Conservation (phyloP, 495 filamentous ascomycete species). For the Aspergillus bertholletiae region DNA sequence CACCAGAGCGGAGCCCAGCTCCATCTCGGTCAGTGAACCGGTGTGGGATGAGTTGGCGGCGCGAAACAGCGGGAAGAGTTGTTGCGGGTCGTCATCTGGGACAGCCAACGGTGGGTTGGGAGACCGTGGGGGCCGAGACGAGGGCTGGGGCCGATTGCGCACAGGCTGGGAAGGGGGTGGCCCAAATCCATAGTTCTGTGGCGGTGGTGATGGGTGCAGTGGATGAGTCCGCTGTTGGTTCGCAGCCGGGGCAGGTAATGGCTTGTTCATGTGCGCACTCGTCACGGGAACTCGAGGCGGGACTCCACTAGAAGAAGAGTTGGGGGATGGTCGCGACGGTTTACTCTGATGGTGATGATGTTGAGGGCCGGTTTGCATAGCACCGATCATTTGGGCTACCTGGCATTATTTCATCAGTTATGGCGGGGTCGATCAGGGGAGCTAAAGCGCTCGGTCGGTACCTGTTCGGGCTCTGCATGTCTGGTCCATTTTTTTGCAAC, state of each 20-base stretch:
- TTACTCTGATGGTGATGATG: constrained; percentile 13
- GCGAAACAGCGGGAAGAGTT: constrained; percentile 80
- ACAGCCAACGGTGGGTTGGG: constrained; percentile 58
- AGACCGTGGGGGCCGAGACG: constrained; percentile 53
- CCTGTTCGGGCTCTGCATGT: constrained; percentile 93
- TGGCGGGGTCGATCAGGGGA: neutral
- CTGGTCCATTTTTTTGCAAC: constrained; percentile 38
- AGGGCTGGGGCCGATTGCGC: constrained; percentile 52
- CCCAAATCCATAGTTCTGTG: constrained; percentile 57
- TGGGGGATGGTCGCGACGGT: constrained; percentile 27
- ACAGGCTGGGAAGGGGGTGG: constrained; percentile 46
- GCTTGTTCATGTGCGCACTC: constrained; percentile 25
- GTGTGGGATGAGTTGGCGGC: constrained; percentile 83
- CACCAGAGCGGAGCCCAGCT: constrained; percentile 87
- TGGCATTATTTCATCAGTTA: constrained; percentile 17
- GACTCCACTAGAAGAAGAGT: constrained; percentile 19
- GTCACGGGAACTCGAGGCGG: constrained; percentile 30
- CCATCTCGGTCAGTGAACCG: constrained; percentile 79
- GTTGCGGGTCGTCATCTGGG: constrained; percentile 57
- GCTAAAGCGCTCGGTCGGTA: constrained; percentile 29
- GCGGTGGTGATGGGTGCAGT: constrained; percentile 52
- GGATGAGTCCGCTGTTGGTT: constrained; percentile 32
- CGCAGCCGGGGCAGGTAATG: constrained; percentile 19
- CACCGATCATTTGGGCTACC: constrained; percentile 54
- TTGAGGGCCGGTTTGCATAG: constrained; percentile 25